Base-by-base conservation (phyloP, 768 basidiomycete genomes). In the Lactifluus subvellereus region DNA sequence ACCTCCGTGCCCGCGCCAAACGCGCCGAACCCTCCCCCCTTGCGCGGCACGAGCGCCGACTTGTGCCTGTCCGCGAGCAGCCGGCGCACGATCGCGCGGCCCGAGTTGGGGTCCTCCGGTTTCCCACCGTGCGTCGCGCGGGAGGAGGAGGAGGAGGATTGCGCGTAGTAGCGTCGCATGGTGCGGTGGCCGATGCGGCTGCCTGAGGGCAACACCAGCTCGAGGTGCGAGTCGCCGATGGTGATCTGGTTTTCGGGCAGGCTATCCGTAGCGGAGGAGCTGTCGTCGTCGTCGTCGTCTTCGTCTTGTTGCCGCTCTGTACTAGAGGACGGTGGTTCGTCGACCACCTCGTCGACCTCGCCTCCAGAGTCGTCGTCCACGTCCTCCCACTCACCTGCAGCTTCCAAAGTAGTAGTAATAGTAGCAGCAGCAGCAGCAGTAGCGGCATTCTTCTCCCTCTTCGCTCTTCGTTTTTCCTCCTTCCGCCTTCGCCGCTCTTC, bases 171-270 rank as follows among this genome's bases (percentile, higher is more conserved):
- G 54, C 88, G 81, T 52, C 80, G 82, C 80, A 98, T 85, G 54
- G 85, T 85, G 51, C 95, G 87, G 72, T 99, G 97, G 0, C 94
- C 94, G 70, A 99, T 89, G 27, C 93, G 86, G 10, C 86, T 84
- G 49, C 97, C 97, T 0, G 94, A 95, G 1, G 97, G 94, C 6
- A 99, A 82, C 5, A 96, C 88, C 22, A 99, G 89, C 68, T 98
- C 95, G 71, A 87, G 86, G 40, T 82, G 77, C 3, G 89, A 84
- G 71, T 93, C 90, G 27, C 91, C 91, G 67, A 88, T 89, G 0
- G 85, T 82, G 62, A 95, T 77, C 57, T 84, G 80, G 67, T 74
- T 78, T 13, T 81, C 81, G 0, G 79, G 77, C 6, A 82, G 70
- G 35, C 74, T 77, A 48, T 80, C 78, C n/a, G 73, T 64, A 27